Evolutionary conservation across 2,329 filamentous ascomycete genomes (phyloP).

Genomic region (Penicillium janthinellum): DNA sequence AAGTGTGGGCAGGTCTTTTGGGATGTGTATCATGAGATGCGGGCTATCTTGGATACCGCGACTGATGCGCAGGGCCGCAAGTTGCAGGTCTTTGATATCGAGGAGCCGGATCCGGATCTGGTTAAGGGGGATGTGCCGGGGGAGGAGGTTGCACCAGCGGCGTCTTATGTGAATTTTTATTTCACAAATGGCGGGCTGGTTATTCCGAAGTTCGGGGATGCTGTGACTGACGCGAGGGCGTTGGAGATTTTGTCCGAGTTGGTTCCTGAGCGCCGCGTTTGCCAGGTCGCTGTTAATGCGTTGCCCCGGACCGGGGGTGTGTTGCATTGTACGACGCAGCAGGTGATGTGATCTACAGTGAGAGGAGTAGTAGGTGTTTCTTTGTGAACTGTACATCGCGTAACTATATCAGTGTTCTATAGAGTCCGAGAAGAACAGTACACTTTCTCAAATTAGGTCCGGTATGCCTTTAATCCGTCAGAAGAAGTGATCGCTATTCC

Average conservation of each 20-base stretch:
- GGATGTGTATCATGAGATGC: slow-evolving; percentile 31
- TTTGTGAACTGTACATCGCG: not conserved
- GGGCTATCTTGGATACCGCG: slow-evolving; percentile 19
- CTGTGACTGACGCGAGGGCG: slow-evolving; percentile 24
- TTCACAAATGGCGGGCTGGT: slow-evolving; percentile 34
- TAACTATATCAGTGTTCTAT: not conserved
- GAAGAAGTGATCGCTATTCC: too few relatives aligned
- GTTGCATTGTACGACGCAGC: slow-evolving; percentile 37
- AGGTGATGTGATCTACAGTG: slow-evolving; percentile 23
- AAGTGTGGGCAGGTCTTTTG: slow-evolving; percentile 21
- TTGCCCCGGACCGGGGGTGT: slow-evolving; percentile 34
- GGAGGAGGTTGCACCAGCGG: slow-evolving; percentile 26
- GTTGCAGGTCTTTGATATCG: slow-evolving; percentile 28
- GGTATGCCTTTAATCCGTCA: too few relatives aligned
- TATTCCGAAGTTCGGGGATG: slow-evolving; percentile 32
- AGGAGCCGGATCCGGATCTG: slow-evolving; percentile 31
- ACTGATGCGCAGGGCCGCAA: slow-evolving; percentile 29
- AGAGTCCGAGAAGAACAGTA: too few relatives aligned
- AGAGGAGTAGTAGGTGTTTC: not conserved
- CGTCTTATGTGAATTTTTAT: slow-evolving; percentile 36
- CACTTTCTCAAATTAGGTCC: too few relatives aligned
- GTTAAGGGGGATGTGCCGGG: slow-evolving; percentile 21
- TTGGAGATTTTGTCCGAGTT: slow-evolving; percentile 27
- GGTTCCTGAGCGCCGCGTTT: slow-evolving; percentile 30
- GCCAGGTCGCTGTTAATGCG: slow-evolving; percentile 31